Evolutionary conservation across 2,329 filamentous ascomycete species (phyloP), one percentile per base, ranked within the genome.

Genomic region (Paramyrothecium roridum): DNA sequence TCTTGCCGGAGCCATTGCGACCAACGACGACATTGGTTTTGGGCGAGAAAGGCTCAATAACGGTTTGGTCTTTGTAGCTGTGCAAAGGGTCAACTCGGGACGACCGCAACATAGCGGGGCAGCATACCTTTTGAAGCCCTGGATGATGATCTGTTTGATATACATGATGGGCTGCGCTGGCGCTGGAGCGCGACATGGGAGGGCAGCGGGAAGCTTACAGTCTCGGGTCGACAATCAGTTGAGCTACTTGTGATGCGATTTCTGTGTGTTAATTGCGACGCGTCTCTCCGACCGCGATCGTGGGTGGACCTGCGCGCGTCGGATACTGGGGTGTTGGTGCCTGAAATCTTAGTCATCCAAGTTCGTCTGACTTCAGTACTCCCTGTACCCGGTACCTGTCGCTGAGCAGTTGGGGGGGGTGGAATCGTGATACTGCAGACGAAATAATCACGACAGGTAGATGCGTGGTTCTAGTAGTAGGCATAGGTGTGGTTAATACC

Each of bases 61-160:
- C 91, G 52, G 92, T 98, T 74, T 99, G 96, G 70, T 99, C 93
- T 82, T 99, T 99, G 85, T 99, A 99, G 83, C 93, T 96, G 66
- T 54, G 48, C 60, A 48, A 21, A 49, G 43, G 30, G 56, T 70
- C 54, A 63, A 57, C 58, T 56, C 65, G 58, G 50, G 43, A 51
- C 48, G 47, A 12, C 26, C 50, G 53, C 47, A 21, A 50, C 23
- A n/a, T 51, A 30, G 52, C 54, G 55, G 50, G 57, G 52, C 48
- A 54, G 45, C 75, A 63, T 74, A 96, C 92, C 92, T 97, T 79
- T 99, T 99, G 79, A 99, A 99, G 86, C 95, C 95, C 75, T 99
- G 95, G 71, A 99, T 98, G 74, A 97, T 98, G 74, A 98, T 97
- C 80, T 99, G 95, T 76, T 99, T 99, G 83, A 99, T 97, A 80